phyloP scores from a whole-genome alignment of 257 asterid species.

The Solanum commersonii region DNA sequence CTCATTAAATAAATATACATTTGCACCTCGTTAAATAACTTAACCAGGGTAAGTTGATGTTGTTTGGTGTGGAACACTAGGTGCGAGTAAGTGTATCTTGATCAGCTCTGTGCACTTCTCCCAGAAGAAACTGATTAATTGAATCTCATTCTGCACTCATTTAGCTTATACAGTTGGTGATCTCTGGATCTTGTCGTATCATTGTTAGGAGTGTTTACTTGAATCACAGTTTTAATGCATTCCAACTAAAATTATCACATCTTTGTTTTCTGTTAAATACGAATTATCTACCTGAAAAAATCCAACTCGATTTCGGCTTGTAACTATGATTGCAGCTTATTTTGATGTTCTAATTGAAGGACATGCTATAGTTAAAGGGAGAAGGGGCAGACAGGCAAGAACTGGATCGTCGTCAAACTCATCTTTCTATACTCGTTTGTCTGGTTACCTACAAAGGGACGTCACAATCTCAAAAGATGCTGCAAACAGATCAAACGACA shows the following conservation, averaged over 20 bases:
- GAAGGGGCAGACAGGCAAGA: background rate
- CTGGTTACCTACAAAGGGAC: background rate
- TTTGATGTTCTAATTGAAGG: background rate
- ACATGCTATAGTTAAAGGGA: background rate
- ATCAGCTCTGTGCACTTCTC: background rate
- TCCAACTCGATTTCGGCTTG: background rate
- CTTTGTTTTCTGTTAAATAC: background rate
- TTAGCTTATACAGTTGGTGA: background rate
- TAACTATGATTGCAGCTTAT: constrained; percentile 1
- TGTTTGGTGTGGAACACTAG: background rate
- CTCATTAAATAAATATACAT: background rate
- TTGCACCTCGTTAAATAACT: no score
- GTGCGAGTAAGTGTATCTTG: background rate
- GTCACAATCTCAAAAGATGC: background rate
- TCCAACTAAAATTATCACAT: background rate
- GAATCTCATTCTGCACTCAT: background rate
- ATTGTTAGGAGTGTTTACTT: no score
- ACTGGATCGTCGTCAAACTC: background rate
- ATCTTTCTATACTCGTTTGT: background rate
- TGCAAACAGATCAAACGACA: background rate
- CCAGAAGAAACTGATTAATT: background rate
- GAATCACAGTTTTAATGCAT: background rate
- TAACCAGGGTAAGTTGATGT: background rate
- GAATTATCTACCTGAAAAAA: background rate
- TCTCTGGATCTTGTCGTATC: background rate